These are phyloP conservation scores for Penicillium maclennaniae DNA, from an alignment of 495 filamentous ascomycete genomes.

Conservation along the genomic window DNA sequence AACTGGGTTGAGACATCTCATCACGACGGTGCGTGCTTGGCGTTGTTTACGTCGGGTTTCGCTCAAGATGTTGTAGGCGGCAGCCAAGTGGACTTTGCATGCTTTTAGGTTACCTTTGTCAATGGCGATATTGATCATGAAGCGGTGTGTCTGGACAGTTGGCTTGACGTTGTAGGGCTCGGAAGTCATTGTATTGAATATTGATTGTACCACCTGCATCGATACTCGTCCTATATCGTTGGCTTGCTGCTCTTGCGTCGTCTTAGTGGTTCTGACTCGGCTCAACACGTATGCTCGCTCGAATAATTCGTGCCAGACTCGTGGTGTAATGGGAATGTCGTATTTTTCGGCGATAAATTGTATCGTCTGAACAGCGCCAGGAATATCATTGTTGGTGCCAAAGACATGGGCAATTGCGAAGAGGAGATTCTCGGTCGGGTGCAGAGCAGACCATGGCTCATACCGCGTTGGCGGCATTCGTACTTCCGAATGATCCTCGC, in stretches of 20 bases:
- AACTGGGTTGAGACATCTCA: conserved; percentile 20
- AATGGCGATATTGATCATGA: conserved; percentile 39
- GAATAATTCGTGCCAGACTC: conserved; percentile 56
- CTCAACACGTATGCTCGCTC: conserved; percentile 56
- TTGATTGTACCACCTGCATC: conserved; percentile 29
- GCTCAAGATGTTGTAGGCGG: conserved; percentile 31
- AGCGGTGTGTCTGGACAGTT: conserved; percentile 50
- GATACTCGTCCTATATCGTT: conserved; percentile 32
- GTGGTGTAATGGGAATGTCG: conserved; percentile 41
- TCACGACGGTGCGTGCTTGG: conserved; percentile 24
- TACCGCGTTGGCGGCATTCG: conserved; percentile 26
- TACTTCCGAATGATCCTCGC: conserved; percentile 22
- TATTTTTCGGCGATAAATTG: conserved; percentile 57
- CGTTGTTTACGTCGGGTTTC: conserved; percentile 25
- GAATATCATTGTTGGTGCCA: conserved; percentile 54
- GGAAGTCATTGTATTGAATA: conserved; percentile 54
- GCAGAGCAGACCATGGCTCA: conserved; percentile 46
- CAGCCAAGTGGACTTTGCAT: conserved; percentile 23
- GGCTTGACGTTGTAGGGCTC: conserved; percentile 55
- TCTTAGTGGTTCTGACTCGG: conserved; percentile 19
- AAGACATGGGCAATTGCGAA: conserved; percentile 56
- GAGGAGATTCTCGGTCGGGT: conserved; percentile 52
- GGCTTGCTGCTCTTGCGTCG: conserved; percentile 3
- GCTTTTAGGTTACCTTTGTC: conserved; percentile 11
- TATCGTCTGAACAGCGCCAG: conserved; percentile 48